phyloP scores from a whole-genome alignment of 2,329 filamentous ascomycete species.

The Phaeosphaeria sp. region DNA sequence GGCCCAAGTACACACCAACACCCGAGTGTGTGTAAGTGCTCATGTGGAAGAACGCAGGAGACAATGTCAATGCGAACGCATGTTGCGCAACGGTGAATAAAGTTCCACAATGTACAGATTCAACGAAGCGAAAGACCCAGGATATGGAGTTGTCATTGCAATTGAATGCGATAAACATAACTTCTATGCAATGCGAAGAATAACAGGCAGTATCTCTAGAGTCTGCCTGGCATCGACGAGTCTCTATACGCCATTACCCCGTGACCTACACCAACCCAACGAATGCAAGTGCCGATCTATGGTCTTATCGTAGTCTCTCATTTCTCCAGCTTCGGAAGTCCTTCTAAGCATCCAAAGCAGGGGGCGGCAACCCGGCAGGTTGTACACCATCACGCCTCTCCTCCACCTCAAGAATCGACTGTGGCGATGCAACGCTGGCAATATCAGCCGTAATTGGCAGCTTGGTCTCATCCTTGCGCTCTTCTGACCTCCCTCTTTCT shows the following conservation, averaged over 20 bases:
- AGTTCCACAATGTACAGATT: no score
- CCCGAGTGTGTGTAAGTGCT: no score
- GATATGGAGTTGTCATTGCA: no score
- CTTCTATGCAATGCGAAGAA: neutral
- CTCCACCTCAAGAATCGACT: neutral
- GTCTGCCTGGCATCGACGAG: neutral
- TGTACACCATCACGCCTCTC: constrained; percentile 7
- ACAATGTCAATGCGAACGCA: no score
- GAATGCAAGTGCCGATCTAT: neutral
- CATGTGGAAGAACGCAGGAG: no score
- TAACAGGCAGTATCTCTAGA: neutral
- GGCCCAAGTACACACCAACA: no score
- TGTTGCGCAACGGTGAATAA: no score
- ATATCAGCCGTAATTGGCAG: constrained; percentile 10
- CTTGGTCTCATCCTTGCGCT: constrained; percentile 11
- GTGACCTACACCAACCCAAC: neutral
- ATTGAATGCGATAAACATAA: neutral
- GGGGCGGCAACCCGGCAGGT: constrained; percentile 9
- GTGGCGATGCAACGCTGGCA: constrained; percentile 5
- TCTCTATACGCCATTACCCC: neutral
- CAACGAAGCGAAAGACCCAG: no score
- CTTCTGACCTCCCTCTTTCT: constrained; percentile 27
- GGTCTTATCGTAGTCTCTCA: neutral
- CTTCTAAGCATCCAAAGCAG: constrained; percentile 14
- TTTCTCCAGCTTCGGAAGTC: neutral